These are phyloP conservation scores for Lactarius hengduanensis DNA, from an alignment of 768 basidiomycete species.

Conservation along the genomic window DNA sequence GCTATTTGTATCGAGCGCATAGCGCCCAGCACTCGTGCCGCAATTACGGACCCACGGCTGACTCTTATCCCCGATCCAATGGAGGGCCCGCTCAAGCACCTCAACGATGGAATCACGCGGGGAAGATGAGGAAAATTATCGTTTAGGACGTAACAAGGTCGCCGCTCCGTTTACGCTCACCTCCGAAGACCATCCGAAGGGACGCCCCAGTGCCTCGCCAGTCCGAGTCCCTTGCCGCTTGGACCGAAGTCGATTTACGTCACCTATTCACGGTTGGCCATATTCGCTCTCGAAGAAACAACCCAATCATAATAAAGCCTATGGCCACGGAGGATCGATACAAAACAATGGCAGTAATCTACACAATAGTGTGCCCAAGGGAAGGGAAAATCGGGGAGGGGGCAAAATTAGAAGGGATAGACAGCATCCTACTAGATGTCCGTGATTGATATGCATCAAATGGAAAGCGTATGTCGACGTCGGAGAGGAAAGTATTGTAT, in stretches of 20 bases:
- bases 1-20: constrained; percentile 8
- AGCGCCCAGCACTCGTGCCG: not conserved
- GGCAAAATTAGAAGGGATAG: constrained; percentile 18
- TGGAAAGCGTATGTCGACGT: constrained; percentile 29
- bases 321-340: constrained; percentile 21
- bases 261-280: not conserved
- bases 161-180: not conserved
- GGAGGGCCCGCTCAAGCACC: not conserved
- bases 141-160: not conserved
- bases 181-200: not conserved
- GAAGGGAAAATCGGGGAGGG: constrained; percentile 11
- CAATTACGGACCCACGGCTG: not conserved
- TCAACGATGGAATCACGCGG: not conserved
- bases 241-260: not conserved
- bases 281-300: not conserved
- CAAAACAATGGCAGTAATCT: constrained; percentile 26
- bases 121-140: constrained; percentile 3
- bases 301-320: not conserved
- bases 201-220: not conserved
- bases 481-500: constrained; percentile 7
- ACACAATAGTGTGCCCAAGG: constrained; percentile 20
- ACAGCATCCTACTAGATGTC: constrained; percentile 29
- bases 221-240: not conserved
- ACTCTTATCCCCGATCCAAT: not conserved
- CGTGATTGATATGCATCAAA: constrained; percentile 32